Evolutionary conservation across 805 yeast species (phyloP).

Genomic region (Metschnikowia henanensis): DNA sequence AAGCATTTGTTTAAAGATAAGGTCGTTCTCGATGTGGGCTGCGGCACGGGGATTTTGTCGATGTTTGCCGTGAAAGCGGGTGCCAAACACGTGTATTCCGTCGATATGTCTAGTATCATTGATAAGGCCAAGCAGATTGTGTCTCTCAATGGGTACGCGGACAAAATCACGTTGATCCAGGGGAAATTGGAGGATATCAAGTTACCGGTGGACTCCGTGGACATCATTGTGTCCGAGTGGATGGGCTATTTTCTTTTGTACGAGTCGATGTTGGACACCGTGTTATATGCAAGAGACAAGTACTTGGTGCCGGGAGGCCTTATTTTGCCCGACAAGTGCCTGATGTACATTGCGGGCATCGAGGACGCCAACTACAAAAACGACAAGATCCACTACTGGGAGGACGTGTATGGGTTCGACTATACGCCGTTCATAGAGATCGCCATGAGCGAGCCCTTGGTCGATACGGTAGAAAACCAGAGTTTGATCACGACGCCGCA

Average conservation of each 20-base stretch:
- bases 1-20: conserved; percentile 88
- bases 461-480: conserved; percentile 84
- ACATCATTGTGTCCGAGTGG: conserved; percentile 97
- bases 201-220: conserved; percentile 85
- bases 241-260: conserved; percentile 97
- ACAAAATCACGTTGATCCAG: conserved; percentile 82
- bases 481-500: conserved; percentile 72
- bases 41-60: conserved; percentile 97
- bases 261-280: conserved; percentile 98
- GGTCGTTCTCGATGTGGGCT: conserved; percentile 95
- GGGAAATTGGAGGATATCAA: conserved; percentile 94
- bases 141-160: conserved; percentile 76
- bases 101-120: conserved; percentile 95
- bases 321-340: conserved; percentile 92
- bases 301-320: conserved; percentile 83
- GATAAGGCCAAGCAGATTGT: conserved; percentile 94
- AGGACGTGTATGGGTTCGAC: conserved; percentile 95
- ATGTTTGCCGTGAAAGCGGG: conserved; percentile 99
- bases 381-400: conserved; percentile 93
- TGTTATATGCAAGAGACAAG: conserved; percentile 88
- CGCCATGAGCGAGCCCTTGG: conserved; percentile 92
- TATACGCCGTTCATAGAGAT: conserved; percentile 85
- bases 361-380: conserved; percentile 92
- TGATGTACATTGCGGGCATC: conserved; percentile 85
- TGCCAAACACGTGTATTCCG: conserved; percentile 96